Conservation (phyloP, 305 asterid species). For the Solanum hybrid region DNA sequence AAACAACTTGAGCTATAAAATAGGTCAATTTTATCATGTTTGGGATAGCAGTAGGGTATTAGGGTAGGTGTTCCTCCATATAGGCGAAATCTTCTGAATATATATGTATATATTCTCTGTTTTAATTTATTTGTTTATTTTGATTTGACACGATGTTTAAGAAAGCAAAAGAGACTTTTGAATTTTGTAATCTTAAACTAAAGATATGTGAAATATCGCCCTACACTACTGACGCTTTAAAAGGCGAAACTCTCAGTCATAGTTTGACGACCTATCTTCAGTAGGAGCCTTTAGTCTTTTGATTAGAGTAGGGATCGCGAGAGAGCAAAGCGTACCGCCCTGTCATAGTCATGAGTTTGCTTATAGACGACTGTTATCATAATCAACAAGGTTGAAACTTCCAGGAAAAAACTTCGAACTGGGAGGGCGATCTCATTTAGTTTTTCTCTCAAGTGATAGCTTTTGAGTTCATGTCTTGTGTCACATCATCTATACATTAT, state of each 20-base stretch:
- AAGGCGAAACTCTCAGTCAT: neutral
- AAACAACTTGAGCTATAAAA: neutral
- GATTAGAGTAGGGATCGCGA: too few relatives aligned
- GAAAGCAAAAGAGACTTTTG: neutral
- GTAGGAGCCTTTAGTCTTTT: neutral
- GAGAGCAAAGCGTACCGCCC: neutral
- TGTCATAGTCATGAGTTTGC: neutral
- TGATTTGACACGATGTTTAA: neutral
- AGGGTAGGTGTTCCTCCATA: too few relatives aligned
- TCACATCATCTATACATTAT: neutral
- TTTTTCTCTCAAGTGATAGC: neutral
- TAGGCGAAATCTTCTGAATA: neutral
- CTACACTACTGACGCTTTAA: neutral
- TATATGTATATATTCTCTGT: neutral
- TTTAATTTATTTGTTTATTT: neutral
- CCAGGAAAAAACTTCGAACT: too few relatives aligned
- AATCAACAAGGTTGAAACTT: neutral
- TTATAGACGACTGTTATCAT: neutral
- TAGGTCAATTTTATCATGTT: neutral
- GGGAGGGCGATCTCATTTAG: neutral
- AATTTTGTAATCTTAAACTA: neutral
- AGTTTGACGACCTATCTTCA: neutral
- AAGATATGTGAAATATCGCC: neutral
- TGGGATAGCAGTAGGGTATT: neutral
- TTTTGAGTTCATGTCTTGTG: neutral